Evolutionary conservation across 805 yeast genomes (phyloP), one percentile per base, ranked within the genome.

Genomic region (Wickerhamiella shivajii): DNA sequence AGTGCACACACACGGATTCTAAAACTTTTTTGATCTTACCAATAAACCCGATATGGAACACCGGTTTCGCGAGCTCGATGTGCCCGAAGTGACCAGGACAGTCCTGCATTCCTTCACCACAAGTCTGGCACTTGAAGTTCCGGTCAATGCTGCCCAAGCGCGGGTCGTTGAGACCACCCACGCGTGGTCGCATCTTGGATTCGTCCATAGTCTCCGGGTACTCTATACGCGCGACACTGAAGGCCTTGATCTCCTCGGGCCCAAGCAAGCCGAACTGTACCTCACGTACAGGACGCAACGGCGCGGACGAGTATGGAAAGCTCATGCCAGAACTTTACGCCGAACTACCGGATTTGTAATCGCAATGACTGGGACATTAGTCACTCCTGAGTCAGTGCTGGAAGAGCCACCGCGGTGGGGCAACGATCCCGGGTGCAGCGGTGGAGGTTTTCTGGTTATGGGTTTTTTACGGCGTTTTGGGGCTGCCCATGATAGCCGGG

Each of bases 61-160:
- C 99, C 10, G 99, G 98, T 55, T 87, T 90, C 22, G 98, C 97
- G 44, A 90, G 67, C 55, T 90, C 99, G 41, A 90, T 90, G 53
- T 90, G 99, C 46, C 99, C 99, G 60, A 90, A 90, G 63, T 90
- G 99, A 39, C 99, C 99, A 1, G 97, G 97, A 60, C 99, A 90
- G 56, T 90, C 97, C 40, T 87, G 81, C 96, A 90, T 90, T 49
- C 87, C 95, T 58, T 90, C 99, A 50, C 95, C 93, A 67, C 99
- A 90, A 16, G 99, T 90, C 65, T 87, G 97, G 67, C 99, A 90
- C 63, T 81, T 83, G 67, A 79, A 80, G 56, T 85, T 87, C 57
- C 98, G 76, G 59, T 90, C 99, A 48, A 90, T 85, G 4, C 96
- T 79, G 32, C 99, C 99, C 41, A 90, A 66, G 49, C 97, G 74